Conservation (phyloP, 179 eudicot genomes). For the Dionaea muscipula region DNA sequence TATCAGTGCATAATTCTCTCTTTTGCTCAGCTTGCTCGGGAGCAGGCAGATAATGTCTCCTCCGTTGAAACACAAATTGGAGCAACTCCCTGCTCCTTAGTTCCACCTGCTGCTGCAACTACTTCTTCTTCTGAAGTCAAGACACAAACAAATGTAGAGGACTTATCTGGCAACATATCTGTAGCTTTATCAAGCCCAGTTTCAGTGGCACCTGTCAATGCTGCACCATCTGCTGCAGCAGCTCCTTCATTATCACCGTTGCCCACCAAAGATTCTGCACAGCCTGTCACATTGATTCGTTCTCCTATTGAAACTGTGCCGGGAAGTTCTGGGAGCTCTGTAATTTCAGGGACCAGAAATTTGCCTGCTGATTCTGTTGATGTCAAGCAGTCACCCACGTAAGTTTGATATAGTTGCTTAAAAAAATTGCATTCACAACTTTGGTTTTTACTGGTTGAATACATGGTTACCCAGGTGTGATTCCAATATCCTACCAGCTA, state of each 20-base stretch:
- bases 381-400: constrained; percentile 30
- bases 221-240: constrained; percentile 20
- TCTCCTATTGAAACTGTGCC: constrained; percentile 24
- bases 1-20: background rate
- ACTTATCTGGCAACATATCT: constrained; percentile 17
- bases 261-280: constrained; percentile 22
- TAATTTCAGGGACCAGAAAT: constrained; percentile 22
- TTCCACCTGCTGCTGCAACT: constrained; percentile 23
- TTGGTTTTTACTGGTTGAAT: background rate
- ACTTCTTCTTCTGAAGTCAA: constrained; percentile 26
- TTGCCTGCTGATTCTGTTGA: constrained; percentile 18
- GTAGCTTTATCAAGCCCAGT: constrained; percentile 37
- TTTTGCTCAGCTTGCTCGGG: constrained; percentile 56
- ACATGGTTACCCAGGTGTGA: constrained; percentile 19
- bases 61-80: constrained; percentile 18
- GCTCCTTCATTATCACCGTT: constrained; percentile 25
- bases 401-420: constrained; percentile 9
- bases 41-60: constrained; percentile 34
- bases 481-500: constrained; percentile 16
- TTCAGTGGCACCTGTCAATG: constrained; percentile 31
- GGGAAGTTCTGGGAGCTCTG: constrained; percentile 19
- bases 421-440: background rate
- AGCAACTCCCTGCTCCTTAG: constrained; percentile 19
- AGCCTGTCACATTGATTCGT: constrained; percentile 23
- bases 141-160: constrained; percentile 25